A percentile compares a stretch with the other conserved stretches of the same genome.
Evolutionary conservation across 192 early-diverging fungal species (phyloP).

Genomic region (Obelidium mucronatum): DNA sequence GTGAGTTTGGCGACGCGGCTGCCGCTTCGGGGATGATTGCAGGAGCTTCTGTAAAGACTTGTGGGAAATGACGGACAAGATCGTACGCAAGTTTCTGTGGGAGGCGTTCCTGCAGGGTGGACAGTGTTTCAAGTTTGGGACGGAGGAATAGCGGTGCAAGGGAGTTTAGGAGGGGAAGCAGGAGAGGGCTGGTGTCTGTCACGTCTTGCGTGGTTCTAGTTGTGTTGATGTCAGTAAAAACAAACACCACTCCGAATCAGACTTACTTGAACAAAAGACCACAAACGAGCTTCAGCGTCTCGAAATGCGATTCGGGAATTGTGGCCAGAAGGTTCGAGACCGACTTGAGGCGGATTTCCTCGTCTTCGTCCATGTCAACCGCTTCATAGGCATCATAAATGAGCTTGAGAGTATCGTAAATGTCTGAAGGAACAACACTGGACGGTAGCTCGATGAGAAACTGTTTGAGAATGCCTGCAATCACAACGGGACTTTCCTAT

Average conservation of each 20-base stretch:
- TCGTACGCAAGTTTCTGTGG: constrained; percentile 41
- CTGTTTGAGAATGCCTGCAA: constrained; percentile 44
- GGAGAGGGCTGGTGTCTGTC: constrained; percentile 20
- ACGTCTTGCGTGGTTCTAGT: constrained; percentile 18
- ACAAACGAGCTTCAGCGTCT: constrained; percentile 42
- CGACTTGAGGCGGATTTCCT: constrained; percentile 41
- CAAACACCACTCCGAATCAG: neutral
- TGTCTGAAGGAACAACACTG: constrained; percentile 33
- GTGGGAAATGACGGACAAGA: constrained; percentile 37
- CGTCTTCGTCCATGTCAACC: constrained; percentile 28
- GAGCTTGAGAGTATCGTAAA: constrained; percentile 42
- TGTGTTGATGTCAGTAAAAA: neutral
- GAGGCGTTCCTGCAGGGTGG: constrained; percentile 32
- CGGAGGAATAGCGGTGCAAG: constrained; percentile 46
- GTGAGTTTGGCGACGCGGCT: too few species aligned
- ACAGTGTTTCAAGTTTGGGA: constrained; percentile 35
- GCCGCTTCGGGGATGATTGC: too few species aligned
- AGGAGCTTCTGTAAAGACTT: too few species aligned
- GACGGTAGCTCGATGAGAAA: constrained; percentile 44
- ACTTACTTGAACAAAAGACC: constrained; percentile 42
- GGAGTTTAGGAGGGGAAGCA: constrained; percentile 33
- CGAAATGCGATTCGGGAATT: constrained; percentile 40
- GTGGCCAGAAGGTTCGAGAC: constrained; percentile 37
- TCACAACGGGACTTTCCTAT: constrained; percentile 33
- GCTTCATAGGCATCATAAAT: constrained; percentile 40